Base-by-base conservation (phyloP, 2,329 filamentous ascomycete species). In the Neurospora crassa region DNA sequence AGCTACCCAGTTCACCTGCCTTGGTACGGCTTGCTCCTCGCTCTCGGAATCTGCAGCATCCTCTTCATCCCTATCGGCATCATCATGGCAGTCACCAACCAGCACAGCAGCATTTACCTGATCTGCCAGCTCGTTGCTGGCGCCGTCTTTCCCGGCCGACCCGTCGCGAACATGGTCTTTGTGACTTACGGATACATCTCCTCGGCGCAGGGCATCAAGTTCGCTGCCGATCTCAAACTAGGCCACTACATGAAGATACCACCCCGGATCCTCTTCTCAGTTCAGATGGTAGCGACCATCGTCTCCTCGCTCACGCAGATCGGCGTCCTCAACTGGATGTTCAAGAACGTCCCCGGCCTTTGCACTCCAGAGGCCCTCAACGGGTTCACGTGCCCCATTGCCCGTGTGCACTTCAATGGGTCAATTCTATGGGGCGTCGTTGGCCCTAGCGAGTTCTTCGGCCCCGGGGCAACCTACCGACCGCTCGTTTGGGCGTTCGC, bases 151-250 rank as follows among this genome's bases (percentile, higher is more conserved):
- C 93, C 93, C 0, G 93, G 93, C 40, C 90, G 91, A 1, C 93
- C 93, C 1, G 92, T 96, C 12, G 93, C 93, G 69, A 96, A 96
- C 80, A 96, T 96, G 93, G 92, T 96, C 43, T 97, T 96, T 77
- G 92, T 95, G 68, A 96, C 92, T 0, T 97, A 96, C 79, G 93
- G 92, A 73, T 96, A 96, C 80, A 96, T 96, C 78, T 94, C 92
- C 5, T 94, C 92, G 0, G 92, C 92, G 0, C 93, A 97, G 81
- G 93, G 93, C 40, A 91, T 96, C 79, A 96, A 96, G 78, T 97
- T 96, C 78, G 91, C 92, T 1, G 90, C 92, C 2, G 93, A 97
- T 79, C 85, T 97, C 69, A 97, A 97, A 80, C 87, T 97, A 0
- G 93, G 92, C 14, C 91, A 94, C 78, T 94, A 95, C 81, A 94